Percentiles rank a stretch among this genome's conserved stretches.
These are phyloP conservation scores for Alternaria panax DNA, from an alignment of 2,329 filamentous ascomycete genomes.

Conservation along the genomic window DNA sequence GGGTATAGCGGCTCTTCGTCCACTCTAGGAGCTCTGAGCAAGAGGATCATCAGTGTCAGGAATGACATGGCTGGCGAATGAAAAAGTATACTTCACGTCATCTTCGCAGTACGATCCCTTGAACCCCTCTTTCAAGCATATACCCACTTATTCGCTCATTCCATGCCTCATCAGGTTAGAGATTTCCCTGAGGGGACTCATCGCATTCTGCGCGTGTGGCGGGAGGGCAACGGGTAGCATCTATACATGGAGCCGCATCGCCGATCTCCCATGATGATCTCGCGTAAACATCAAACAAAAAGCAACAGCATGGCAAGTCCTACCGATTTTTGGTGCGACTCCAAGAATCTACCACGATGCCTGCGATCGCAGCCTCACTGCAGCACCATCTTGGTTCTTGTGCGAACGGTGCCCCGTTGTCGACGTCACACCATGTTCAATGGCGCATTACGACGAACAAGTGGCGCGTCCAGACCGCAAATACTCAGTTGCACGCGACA, in stretches of 20 bases:
- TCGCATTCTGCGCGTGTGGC: conserved; percentile 39
- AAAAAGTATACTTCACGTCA: conserved; percentile 19
- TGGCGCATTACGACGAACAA: conserved; percentile 38
- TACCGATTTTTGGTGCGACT: conserved; percentile 4
- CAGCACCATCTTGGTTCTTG: conserved; percentile 10
- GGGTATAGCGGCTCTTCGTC: conserved; percentile 19
- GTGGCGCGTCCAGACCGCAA: conserved; percentile 37
- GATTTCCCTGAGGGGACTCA: conserved; percentile 2
- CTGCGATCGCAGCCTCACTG: conserved; percentile 21
- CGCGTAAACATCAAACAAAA: conserved; percentile 23
- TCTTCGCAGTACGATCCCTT: conserved; percentile 8
- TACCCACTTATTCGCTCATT: conserved; percentile 15
- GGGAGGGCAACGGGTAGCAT: conserved; percentile 34
- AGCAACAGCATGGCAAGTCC: conserved; percentile 20
- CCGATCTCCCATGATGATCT: conserved; percentile 26
- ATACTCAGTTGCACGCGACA: conserved; percentile 34
- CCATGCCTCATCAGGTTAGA: conserved; percentile 23
- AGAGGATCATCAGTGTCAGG: conserved; percentile 14
- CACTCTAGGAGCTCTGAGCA: conserved; percentile 2
- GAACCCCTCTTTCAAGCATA: conserved; percentile 14
- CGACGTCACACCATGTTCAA: conserved; percentile 33
- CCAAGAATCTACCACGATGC: conserved; percentile 16
- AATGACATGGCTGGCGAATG: conserved; percentile 19
- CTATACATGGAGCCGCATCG: conserved; percentile 21
- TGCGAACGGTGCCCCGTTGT: conserved; percentile 8